Evolutionary conservation across 148 eudicot species (phyloP).

Genomic region (Vaccinium darrowii): DNA sequence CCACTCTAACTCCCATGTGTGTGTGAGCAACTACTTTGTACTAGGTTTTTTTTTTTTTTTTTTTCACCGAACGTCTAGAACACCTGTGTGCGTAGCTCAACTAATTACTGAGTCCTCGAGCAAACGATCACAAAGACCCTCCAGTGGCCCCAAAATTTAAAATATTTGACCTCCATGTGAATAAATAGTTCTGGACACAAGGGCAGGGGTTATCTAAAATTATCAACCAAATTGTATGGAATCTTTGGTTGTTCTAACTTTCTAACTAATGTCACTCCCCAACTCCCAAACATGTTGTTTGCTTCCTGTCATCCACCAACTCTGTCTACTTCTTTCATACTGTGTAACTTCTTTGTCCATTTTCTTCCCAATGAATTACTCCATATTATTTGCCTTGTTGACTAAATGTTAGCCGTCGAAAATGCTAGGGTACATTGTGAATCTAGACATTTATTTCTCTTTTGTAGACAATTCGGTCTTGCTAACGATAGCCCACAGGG

Average conservation of each 20-base stretch:
- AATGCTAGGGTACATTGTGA: too few species aligned
- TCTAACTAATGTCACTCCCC: neutral
- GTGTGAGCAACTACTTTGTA: neutral
- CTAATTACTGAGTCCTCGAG: too few species aligned
- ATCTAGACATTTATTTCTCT: too few species aligned
- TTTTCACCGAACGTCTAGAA: too few species aligned
- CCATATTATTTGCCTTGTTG: neutral
- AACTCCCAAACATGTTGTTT: neutral
- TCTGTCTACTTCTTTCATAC: neutral
- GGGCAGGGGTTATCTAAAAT: neutral
- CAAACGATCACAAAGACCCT: too few species aligned
- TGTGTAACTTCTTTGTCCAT: neutral
- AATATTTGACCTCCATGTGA: neutral
- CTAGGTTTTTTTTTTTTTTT: too few species aligned
- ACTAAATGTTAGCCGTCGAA: neutral
- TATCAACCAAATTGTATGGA: neutral
- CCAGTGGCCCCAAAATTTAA: too few species aligned
- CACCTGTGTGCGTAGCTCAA: too few species aligned
- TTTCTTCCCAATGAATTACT: neutral
- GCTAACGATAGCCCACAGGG: too few species aligned
- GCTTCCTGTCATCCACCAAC: neutral
- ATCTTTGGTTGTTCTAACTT: neutral
- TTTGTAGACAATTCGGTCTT: too few species aligned
- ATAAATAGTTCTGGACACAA: neutral
- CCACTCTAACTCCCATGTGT: conserved; percentile 8